These are phyloP conservation scores for Metarhizium sp. DNA, from an alignment of 2,329 filamentous ascomycete species.

Conservation along the genomic window DNA sequence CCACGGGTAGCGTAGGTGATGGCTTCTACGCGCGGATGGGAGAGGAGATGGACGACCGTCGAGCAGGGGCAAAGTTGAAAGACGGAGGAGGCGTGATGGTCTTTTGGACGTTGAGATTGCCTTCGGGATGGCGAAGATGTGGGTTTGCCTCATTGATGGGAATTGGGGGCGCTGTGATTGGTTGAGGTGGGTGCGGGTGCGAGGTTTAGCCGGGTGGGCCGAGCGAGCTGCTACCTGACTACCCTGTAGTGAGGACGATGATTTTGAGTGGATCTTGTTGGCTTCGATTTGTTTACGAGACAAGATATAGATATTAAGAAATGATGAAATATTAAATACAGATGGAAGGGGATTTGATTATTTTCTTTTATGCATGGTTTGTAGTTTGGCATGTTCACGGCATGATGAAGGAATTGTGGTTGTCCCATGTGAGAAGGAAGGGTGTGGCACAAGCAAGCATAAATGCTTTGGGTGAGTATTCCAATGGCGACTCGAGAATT, in stretches of 20 bases:
- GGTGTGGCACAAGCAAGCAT: no score
- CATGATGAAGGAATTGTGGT: no score
- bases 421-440: no score
- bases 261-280: no score
- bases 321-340: no score
- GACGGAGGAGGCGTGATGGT: neutral
- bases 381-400: no score
- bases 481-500: no score
- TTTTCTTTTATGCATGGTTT: no score
- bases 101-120: constrained; percentile 17
- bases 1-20: constrained; percentile 7
- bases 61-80: neutral
- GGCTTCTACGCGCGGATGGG: neutral
- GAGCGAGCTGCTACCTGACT: neutral
- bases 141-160: constrained; percentile 20
- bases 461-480: no score
- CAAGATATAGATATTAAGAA: no score
- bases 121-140: neutral
- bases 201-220: constrained; percentile 19
- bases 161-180: constrained; percentile 23
- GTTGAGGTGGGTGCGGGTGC: constrained; percentile 10
- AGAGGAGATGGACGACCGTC: neutral
- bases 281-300: no score
- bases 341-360: no score
- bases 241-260: neutral